phyloP scores from a whole-genome alignment of 2,329 filamentous ascomycete species.

The Fusarium caatingaense region DNA sequence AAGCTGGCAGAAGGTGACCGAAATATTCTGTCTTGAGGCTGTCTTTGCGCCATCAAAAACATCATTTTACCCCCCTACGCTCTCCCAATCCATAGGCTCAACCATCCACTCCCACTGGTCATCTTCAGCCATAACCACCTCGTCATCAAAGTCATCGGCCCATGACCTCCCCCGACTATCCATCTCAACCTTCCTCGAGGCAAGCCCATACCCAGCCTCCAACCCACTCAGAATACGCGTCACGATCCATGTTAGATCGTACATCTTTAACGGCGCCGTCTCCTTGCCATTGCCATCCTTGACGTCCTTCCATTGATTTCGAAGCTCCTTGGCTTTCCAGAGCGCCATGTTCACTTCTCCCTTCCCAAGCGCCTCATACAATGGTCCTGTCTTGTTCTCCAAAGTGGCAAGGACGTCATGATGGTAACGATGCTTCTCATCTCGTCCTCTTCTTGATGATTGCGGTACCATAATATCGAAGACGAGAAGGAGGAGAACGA shows the following conservation, averaged over 20 bases:
- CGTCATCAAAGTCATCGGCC: slow-evolving; percentile 16
- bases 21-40: not conserved
- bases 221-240: slow-evolving; percentile 67
- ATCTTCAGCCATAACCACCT: slow-evolving; percentile 32
- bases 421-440: slow-evolving; percentile 68
- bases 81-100: slow-evolving; percentile 55
- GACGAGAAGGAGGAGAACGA: slow-evolving; percentile 74
- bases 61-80: slow-evolving; percentile 12
- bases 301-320: slow-evolving; percentile 79
- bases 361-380: slow-evolving; percentile 65
- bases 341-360: slow-evolving; percentile 69
- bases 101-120: slow-evolving; percentile 56
- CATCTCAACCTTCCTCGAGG: slow-evolving; percentile 57
- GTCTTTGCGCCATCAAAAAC: not conserved
- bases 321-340: slow-evolving; percentile 73
- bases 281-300: slow-evolving; percentile 56
- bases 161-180: slow-evolving; percentile 55
- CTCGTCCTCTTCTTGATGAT: not conserved
- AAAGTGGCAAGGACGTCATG: slow-evolving; percentile 75
- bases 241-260: slow-evolving; percentile 72
- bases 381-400: slow-evolving; percentile 65
- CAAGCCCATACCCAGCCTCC: slow-evolving; percentile 66
- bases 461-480: slow-evolving; percentile 67
- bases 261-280: slow-evolving; percentile 62
- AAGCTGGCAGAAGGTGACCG: not conserved